phyloP scores from a whole-genome alignment of 208 protist species.

The Leishmania amazonensis region DNA sequence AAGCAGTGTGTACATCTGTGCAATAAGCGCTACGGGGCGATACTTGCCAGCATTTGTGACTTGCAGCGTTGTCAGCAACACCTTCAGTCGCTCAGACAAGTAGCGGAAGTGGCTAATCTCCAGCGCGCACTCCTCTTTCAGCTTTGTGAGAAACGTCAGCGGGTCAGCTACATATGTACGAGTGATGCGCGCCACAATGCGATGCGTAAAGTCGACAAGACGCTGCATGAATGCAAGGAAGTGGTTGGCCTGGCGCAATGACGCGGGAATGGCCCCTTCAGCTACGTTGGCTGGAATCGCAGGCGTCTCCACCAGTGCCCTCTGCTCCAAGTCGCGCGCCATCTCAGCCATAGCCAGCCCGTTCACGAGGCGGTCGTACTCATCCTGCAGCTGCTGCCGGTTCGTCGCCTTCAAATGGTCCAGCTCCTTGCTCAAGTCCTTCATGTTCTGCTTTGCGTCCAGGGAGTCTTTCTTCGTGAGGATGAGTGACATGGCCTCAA shows the following conservation, averaged over 20 bases:
- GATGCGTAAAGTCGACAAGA: slow-evolving; percentile 95
- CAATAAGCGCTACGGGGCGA: slow-evolving; percentile 89
- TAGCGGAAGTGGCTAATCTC: slow-evolving; percentile 88
- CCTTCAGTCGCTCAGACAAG: slow-evolving; percentile 91
- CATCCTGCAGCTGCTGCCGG: slow-evolving; percentile 88
- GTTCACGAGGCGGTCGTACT: slow-evolving; percentile 94
- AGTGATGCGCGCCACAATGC: slow-evolving; percentile 82
- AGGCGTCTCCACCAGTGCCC: slow-evolving; percentile 34
- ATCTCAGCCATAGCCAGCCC: slow-evolving; percentile 89
- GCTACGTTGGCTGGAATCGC: slow-evolving; percentile 82
- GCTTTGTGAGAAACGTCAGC: slow-evolving; percentile 86
- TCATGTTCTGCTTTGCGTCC: slow-evolving; percentile 82
- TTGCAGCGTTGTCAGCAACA: slow-evolving; percentile 96
- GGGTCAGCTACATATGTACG: slow-evolving; percentile 90
- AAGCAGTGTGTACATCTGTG: slow-evolving; percentile 96
- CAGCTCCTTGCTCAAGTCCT: slow-evolving; percentile 72
- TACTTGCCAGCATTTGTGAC: slow-evolving; percentile 95
- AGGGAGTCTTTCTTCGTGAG: slow-evolving; percentile 92
- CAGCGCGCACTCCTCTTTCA: slow-evolving; percentile 87
- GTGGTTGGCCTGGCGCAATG: slow-evolving; percentile 95
- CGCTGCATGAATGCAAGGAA: slow-evolving; percentile 95
- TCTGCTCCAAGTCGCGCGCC: slow-evolving; percentile 45
- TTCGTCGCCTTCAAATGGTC: slow-evolving; percentile 86
- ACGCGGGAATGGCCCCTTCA: slow-evolving; percentile 95
- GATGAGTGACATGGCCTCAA: slow-evolving; percentile 97